Evolutionary conservation across 306 rosid species (phyloP).

Genomic region (Casuarina equisetifolia): DNA sequence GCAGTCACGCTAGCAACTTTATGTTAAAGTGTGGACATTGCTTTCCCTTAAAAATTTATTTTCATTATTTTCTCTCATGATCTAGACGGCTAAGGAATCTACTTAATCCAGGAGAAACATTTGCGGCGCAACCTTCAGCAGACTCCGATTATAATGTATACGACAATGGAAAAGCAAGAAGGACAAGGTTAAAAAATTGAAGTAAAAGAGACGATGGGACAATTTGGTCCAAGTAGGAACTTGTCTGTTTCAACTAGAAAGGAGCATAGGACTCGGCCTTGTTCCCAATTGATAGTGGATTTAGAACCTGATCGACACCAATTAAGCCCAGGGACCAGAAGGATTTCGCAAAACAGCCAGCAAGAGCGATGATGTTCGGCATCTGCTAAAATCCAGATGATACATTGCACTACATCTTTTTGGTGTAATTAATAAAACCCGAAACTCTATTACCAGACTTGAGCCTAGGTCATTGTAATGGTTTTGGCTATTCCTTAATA

Average conservation of each 20-base stretch:
- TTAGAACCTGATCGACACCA: background rate
- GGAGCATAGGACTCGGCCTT: too few species aligned
- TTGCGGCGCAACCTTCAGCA: background rate
- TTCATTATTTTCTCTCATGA: background rate
- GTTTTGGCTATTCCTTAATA: too few species aligned
- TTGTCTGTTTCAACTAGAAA: too few species aligned
- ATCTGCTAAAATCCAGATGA: background rate
- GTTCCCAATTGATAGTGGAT: background rate
- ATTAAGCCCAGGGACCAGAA: background rate
- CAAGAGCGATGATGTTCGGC: background rate
- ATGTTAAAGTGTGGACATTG: constrained; percentile 16
- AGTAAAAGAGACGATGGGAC: too few species aligned
- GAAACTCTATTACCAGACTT: background rate
- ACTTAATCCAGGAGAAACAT: background rate
- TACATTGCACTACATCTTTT: too few species aligned
- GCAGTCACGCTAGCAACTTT: constrained; percentile 29
- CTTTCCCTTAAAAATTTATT: background rate
- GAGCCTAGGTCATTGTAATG: too few species aligned
- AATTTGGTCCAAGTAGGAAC: too few species aligned
- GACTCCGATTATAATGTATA: background rate
- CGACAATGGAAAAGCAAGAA: background rate
- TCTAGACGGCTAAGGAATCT: background rate
- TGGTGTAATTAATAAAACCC: background rate
- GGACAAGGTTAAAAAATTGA: too few species aligned
- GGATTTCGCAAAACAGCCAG: background rate